These are phyloP conservation scores for Termitomyces sp. DNA, from an alignment of 768 basidiomycete species.

Conservation along the genomic window DNA sequence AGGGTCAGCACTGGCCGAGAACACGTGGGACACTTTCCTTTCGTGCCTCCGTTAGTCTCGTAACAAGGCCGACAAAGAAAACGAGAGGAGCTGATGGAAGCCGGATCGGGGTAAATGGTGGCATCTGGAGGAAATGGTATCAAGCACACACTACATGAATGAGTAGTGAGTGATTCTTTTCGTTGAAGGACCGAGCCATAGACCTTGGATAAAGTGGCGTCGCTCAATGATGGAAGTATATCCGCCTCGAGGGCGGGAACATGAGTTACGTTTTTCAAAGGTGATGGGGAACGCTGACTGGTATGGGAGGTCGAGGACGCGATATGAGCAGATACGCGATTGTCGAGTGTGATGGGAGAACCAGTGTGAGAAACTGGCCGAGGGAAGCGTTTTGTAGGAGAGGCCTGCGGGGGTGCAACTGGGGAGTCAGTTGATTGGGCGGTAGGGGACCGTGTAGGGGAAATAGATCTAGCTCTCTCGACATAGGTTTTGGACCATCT, in stretches of 20 bases:
- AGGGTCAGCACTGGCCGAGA: slow-evolving; percentile 68
- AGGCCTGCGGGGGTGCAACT: slow-evolving; percentile 17
- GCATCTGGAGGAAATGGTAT: slow-evolving; percentile 73
- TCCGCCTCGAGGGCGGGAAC: slow-evolving; percentile 53
- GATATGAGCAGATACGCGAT: slow-evolving; percentile 57
- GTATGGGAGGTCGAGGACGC: slow-evolving; percentile 42
- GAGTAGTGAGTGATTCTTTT: slow-evolving; percentile 66
- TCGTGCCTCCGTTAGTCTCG: slow-evolving; percentile 67
- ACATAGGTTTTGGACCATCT: slow-evolving; percentile 83
- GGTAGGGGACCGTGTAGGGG: slow-evolving; percentile 36
- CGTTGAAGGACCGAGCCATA: slow-evolving; percentile 84
- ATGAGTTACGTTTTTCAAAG: slow-evolving; percentile 51
- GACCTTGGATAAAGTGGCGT: slow-evolving; percentile 71
- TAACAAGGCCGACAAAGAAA: slow-evolving; percentile 81
- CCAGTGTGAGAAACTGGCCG: slow-evolving; percentile 35
- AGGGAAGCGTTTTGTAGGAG: slow-evolving; percentile 47
- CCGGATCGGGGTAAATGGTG: slow-evolving; percentile 81
- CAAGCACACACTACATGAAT: slow-evolving; percentile 66
- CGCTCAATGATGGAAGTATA: slow-evolving; percentile 55
- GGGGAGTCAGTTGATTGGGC: slow-evolving; percentile 18
- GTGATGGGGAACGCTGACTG: slow-evolving; percentile 46
- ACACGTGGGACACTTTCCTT: slow-evolving; percentile 69
- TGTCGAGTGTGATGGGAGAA: slow-evolving; percentile 35
- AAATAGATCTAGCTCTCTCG: slow-evolving; percentile 40
- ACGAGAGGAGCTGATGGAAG: slow-evolving; percentile 34